Conservation (phyloP, 805 yeast genomes). For the Hyphopichia homilentoma region DNA sequence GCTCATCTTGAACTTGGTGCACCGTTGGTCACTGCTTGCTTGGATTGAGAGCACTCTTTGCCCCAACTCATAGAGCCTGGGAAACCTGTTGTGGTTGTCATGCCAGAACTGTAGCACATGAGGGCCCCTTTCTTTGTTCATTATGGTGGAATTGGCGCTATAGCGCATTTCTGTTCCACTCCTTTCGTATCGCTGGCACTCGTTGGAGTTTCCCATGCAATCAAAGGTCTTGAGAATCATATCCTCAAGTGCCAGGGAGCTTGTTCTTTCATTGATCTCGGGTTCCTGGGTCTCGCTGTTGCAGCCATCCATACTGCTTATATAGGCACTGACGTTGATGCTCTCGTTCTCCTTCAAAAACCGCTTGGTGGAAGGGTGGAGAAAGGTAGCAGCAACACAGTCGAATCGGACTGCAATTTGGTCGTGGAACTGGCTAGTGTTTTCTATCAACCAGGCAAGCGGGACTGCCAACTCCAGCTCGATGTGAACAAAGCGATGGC, state of each 20-base stretch:
- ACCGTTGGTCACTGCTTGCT: conserved; percentile 11
- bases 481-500: neutral
- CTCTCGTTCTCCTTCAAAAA: conserved; percentile 12
- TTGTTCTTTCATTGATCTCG: too few relatives aligned
- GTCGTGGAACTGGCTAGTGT: conserved; percentile 9
- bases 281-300: neutral
- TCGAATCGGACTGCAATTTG: conserved; percentile 11
- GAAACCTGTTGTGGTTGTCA: conserved; percentile 10
- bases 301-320: conserved; percentile 1
- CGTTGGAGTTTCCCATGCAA: conserved; percentile 24
- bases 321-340: conserved; percentile 9
- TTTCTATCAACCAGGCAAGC: conserved; percentile 4
- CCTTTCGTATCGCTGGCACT: conserved; percentile 22
- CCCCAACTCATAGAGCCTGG: conserved; percentile 12
- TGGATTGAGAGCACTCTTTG: conserved; percentile 14
- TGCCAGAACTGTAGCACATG: conserved; percentile 18
- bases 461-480: conserved; percentile 6
- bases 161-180: conserved; percentile 12
- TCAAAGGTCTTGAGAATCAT: conserved; percentile 21
- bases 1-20: conserved; percentile 3
- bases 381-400: conserved; percentile 12
- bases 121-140: conserved; percentile 13
- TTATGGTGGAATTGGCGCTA: conserved; percentile 5
- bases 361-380: conserved; percentile 21
- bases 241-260: too few relatives aligned